Evolutionary conservation across 176 grass and related monocot species (phyloP).

Genomic region (Cenchrus americanus): DNA sequence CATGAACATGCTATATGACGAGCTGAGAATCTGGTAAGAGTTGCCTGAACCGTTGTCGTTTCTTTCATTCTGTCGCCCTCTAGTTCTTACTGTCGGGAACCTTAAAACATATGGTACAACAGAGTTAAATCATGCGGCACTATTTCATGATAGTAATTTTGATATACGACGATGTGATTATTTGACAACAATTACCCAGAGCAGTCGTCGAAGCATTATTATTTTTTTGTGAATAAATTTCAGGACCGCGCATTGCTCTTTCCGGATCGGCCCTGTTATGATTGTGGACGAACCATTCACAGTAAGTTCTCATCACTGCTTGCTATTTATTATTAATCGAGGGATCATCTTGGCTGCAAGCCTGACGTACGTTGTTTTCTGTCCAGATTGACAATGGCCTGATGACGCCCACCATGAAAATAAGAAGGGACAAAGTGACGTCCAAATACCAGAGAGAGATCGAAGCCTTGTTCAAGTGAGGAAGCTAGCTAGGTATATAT

Average conservation of each 20-base stretch:
- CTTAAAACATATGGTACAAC: neutral
- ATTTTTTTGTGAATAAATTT: constrained; percentile 23
- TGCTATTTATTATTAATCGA: neutral
- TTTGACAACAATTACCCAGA: neutral
- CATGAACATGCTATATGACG: constrained; percentile 64
- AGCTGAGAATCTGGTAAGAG: constrained; percentile 78
- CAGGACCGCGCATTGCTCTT: constrained; percentile 68
- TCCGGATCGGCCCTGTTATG: constrained; percentile 77
- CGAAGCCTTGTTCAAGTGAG: constrained; percentile 62
- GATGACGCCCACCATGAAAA: constrained; percentile 97
- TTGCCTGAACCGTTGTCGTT: neutral
- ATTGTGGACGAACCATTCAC: constrained; percentile 80
- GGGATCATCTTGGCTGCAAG: neutral
- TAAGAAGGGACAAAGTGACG: constrained; percentile 72
- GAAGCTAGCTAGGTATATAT: neutral
- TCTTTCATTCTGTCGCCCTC: neutral
- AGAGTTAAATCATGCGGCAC: neutral
- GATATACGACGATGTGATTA: neutral
- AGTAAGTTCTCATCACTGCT: constrained; percentile 38
- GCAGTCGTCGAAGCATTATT: neutral
- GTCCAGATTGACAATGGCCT: constrained; percentile 86
- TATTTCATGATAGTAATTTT: constrained; percentile 10
- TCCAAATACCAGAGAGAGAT: constrained; percentile 67
- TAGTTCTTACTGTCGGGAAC: neutral
- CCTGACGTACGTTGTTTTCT: neutral